Evolutionary conservation across 768 basidiomycete genomes (phyloP).

Genomic region (Tulasnella sp.): DNA sequence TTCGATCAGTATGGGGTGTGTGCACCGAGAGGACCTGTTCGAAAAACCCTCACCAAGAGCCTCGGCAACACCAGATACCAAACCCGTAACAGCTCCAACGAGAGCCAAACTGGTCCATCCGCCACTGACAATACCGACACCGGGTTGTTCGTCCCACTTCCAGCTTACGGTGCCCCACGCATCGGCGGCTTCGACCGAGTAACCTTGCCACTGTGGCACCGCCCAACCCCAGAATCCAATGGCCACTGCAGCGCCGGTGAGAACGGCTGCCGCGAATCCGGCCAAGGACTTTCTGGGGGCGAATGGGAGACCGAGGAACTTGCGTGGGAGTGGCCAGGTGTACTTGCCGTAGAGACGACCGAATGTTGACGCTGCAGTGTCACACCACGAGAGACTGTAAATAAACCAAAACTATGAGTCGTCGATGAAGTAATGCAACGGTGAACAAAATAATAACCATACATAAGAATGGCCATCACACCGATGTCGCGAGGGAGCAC

Average conservation of each 20-base stretch:
- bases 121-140: conserved; percentile 42
- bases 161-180: conserved; percentile 37
- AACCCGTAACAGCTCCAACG: conserved; percentile 66
- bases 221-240: conserved; percentile 71
- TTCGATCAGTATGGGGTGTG: conserved; percentile 23
- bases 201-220: conserved; percentile 52
- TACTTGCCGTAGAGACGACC: conserved; percentile 80
- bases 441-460: conserved; percentile 44
- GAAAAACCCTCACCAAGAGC: conserved; percentile 69
- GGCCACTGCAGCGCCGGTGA: conserved; percentile 71
- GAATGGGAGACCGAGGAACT: conserved; percentile 58
- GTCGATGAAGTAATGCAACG: too few relatives aligned
- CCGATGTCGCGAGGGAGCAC: conserved; percentile 86
- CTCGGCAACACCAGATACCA: conserved; percentile 85
- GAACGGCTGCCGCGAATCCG: conserved; percentile 55
- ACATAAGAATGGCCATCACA: conserved; percentile 89
- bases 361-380: conserved; percentile 90
- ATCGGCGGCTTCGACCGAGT: conserved; percentile 44
- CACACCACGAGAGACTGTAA: conserved; percentile 88
- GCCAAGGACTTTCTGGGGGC: conserved; percentile 84
- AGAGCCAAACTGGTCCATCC: conserved; percentile 58
- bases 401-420: neutral
- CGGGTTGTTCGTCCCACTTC: conserved; percentile 42
- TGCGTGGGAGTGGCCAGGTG: conserved; percentile 62
- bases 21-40: conserved; percentile 1